Conservation (phyloP, 768 basidiomycete genomes). For the Amanita pseudoporphyria region DNA sequence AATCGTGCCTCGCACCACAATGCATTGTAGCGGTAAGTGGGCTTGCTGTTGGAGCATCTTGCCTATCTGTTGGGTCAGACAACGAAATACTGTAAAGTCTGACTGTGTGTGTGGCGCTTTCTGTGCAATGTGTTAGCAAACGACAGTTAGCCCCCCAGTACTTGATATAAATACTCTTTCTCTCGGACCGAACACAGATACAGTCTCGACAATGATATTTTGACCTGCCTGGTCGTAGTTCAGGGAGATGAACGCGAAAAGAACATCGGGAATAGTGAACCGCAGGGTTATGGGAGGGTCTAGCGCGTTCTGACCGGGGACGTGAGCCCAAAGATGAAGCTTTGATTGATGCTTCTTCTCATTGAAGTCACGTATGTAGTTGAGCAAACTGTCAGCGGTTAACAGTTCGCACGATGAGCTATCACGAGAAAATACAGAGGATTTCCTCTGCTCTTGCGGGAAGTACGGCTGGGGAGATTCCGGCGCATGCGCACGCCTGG, state of each 20-base stretch:
- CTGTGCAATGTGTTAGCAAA: conserved; percentile 21
- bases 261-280: conserved; percentile 53
- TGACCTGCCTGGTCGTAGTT: conserved; percentile 23
- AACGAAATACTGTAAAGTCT: conserved; percentile 53
- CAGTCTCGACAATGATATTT: conserved; percentile 45
- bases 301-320: conserved; percentile 13
- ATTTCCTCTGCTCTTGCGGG: conserved; percentile 27
- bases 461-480: conserved; percentile 54
- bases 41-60: conserved; percentile 48
- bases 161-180: conserved; percentile 48
- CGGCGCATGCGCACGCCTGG: conserved; percentile 42
- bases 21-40: conserved; percentile 38
- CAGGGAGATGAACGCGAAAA: conserved; percentile 54
- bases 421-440: conserved; percentile 32
- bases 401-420: conserved; percentile 30
- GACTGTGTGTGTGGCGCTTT: conserved; percentile 64
- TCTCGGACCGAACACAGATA: conserved; percentile 64
- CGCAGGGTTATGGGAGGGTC: conserved; percentile 38
- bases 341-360: conserved; percentile 25
- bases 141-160: conserved; percentile 3
- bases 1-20: conserved; percentile 31
- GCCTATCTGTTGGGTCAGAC: conserved; percentile 57
- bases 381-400: conserved; percentile 33
- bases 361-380: conserved; percentile 56
- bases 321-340: conserved; percentile 47